Base-by-base conservation (phyloP, 768 basidiomycete species). In the Amanita polypyramis region DNA sequence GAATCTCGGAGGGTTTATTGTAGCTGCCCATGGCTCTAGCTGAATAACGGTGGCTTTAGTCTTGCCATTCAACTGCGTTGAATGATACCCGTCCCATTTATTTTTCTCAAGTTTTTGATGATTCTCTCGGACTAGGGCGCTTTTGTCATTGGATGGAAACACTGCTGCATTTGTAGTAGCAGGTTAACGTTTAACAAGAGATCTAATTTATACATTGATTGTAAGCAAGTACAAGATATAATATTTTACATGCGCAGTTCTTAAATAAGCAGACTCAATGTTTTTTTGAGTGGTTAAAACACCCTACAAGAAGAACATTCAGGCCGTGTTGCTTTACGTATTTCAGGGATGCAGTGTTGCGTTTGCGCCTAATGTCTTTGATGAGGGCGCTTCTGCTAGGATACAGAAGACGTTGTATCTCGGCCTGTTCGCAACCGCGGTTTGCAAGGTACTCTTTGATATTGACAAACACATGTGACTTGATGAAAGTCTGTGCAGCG, bases 371-470 rank as follows among this genome's bases (percentile, higher is more conserved):
- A 41, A 86, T 72, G 51, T 79, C 75, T 57, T 72, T 78, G 47
- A 82, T 74, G 45, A 89, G 70, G 0, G 83, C 76, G 14, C 47
- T 73, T 53, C 73, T 72, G 62, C 65, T 82, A 4, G 81, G 76
- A 52, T 81, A 76, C 73, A 89, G 69, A 48, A 80, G 73, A 35
- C 65, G 55, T 47, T 68, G 78, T 29, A 89, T 67, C 20, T 79
- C 82, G 4, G 68, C 70, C 25, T 75, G 77, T 0, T 85, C 85
- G 56, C 80, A 71, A 46, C 65, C 68, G 33, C 87, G 80, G 27
- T 74, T 74, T 14, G 75, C 75, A 49, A 87, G 68, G 60, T 89
- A 89, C 51, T 88, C 85, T 42, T 72, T 71, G 50, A 90, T 75
- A 56, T 85, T 86, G 25, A 89, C 55, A 58, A 87, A 86, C 0